phyloP scores from a whole-genome alignment of 1,284 basidiomycete genomes.

The Ustilago lituana region DNA sequence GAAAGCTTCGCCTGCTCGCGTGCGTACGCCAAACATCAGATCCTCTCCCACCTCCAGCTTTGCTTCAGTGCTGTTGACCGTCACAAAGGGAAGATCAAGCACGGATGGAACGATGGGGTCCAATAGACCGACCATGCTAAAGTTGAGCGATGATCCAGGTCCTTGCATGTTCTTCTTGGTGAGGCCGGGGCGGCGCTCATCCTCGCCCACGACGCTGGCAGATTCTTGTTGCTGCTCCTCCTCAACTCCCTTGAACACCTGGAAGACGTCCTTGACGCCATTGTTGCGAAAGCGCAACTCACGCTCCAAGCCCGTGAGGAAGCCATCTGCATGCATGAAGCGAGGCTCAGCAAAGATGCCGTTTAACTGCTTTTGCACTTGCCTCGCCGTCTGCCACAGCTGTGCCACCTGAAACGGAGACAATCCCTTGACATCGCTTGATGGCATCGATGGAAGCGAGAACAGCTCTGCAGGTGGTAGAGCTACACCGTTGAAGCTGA shows the following conservation, averaged over 20 bases:
- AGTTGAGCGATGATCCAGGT: conserved; percentile 47
- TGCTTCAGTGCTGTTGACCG: not conserved
- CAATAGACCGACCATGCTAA: conserved; percentile 45
- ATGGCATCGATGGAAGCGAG: conserved; percentile 14
- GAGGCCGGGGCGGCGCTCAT: conserved; percentile 39
- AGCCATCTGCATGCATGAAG: conserved; percentile 43
- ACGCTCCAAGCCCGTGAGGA: conserved; percentile 33
- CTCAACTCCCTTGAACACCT: conserved; percentile 28
- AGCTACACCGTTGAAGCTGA: conserved; percentile 33
- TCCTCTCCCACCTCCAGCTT: conserved; percentile 16
- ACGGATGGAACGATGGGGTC: conserved; percentile 19
- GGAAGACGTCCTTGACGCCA: conserved; percentile 44
- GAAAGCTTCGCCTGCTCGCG: conserved; percentile 40
- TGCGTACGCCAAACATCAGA: conserved; percentile 42
- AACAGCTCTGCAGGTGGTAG: conserved; percentile 40
- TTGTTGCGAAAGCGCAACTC: conserved; percentile 38
- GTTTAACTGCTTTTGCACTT: conserved; percentile 43
- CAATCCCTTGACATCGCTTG: not conserved
- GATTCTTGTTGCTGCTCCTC: conserved; percentile 4
- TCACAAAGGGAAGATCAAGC: conserved; percentile 12
- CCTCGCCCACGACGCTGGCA: conserved; percentile 17
- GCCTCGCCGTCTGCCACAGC: conserved; percentile 39
- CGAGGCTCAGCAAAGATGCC: conserved; percentile 33
- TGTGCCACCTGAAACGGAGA: conserved; percentile 19
- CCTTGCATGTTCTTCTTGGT: conserved; percentile 52